These are phyloP conservation scores for Solanum ahanhuiri DNA, from an alignment of 257 asterid species.

Conservation along the genomic window DNA sequence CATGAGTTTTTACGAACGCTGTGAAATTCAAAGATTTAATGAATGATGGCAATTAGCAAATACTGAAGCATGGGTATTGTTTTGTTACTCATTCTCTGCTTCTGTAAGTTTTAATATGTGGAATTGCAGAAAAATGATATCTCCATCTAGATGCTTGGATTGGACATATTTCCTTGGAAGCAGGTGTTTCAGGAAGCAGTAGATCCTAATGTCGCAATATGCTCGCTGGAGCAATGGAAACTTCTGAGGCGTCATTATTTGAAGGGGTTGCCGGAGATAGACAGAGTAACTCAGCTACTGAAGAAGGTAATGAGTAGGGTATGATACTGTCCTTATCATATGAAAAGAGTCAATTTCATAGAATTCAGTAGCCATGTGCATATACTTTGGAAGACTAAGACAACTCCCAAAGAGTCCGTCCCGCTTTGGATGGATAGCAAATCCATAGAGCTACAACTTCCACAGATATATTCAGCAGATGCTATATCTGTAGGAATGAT, in stretches of 20 bases:
- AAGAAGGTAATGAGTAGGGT: too few species aligned
- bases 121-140: not conserved
- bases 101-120: not conserved
- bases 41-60: not conserved
- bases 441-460: not conserved
- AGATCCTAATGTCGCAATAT: not conserved
- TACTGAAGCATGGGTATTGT: not conserved
- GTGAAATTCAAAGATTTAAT: not conserved
- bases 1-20: not conserved
- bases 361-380: not conserved
- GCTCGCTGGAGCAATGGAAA: not conserved
- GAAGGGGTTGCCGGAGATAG: not conserved
- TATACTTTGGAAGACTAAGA: not conserved
- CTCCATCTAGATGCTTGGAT: not conserved
- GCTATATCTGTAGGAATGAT: not conserved
- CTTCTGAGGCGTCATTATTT: not conserved
- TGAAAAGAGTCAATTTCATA: not conserved
- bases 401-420: not conserved
- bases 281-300: too few species aligned
- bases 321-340: not conserved
- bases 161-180: not conserved
- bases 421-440: not conserved
- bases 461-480: not conserved
- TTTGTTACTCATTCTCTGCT: not conserved
- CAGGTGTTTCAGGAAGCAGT: not conserved